These are phyloP conservation scores for Sporothrix curviconia DNA, from an alignment of 2,329 filamentous ascomycete species.

Conservation along the genomic window DNA sequence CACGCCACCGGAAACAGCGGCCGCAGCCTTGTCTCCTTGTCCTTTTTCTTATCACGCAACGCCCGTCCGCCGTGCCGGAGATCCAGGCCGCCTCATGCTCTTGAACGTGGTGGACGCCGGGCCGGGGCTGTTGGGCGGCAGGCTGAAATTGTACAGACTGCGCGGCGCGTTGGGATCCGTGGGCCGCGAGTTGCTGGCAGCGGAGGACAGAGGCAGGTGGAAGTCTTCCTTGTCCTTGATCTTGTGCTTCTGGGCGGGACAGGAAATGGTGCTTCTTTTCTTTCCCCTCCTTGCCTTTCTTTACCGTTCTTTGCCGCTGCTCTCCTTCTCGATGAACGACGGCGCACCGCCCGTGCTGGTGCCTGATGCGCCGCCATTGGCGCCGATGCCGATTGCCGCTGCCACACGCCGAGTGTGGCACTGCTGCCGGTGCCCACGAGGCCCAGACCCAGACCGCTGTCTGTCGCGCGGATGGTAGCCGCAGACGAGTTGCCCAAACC, in stretches of 20 bases:
- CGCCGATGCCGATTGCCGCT: not conserved
- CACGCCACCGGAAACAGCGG: slow-evolving; percentile 4
- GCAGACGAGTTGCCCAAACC: slow-evolving; percentile 69
- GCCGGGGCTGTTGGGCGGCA: slow-evolving; percentile 67
- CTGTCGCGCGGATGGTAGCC: slow-evolving; percentile 63
- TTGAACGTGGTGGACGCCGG: slow-evolving; percentile 65
- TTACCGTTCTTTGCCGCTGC: slow-evolving; percentile 34
- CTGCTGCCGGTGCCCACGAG: not conserved
- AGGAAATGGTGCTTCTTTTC: slow-evolving; percentile 76
- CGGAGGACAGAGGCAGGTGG: slow-evolving; percentile 65
- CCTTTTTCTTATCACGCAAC: slow-evolving; percentile 73
- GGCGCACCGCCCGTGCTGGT: not conserved
- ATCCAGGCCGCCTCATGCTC: slow-evolving; percentile 73
- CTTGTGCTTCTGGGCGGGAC: slow-evolving; percentile 72
- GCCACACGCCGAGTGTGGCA: not conserved
- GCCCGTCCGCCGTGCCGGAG: slow-evolving; percentile 70
- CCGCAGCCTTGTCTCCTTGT: slow-evolving; percentile 47
- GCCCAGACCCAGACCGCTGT: slow-evolving; percentile 28
- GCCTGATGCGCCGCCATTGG: not conserved
- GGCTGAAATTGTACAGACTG: slow-evolving; percentile 71
- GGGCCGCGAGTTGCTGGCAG: slow-evolving; percentile 68
- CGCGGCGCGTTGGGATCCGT: slow-evolving; percentile 69
- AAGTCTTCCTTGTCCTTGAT: slow-evolving; percentile 66
- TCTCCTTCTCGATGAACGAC: slow-evolving; percentile 33
- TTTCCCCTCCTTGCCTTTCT: slow-evolving; percentile 57